These are phyloP conservation scores for Dionaea muscipula DNA, from an alignment of 179 eudicot genomes.

Conservation along the genomic window DNA sequence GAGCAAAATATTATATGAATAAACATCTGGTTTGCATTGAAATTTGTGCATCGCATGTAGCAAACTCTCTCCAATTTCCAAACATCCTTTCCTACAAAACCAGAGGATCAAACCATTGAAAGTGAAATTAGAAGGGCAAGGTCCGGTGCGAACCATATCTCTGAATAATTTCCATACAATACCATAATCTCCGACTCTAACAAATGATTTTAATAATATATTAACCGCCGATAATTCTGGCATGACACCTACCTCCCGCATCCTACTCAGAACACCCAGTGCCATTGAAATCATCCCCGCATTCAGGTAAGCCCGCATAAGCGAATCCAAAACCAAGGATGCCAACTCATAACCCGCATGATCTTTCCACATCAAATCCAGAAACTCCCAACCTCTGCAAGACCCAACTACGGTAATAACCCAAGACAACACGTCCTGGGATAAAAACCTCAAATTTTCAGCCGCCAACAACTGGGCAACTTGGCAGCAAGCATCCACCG, in stretches of 20 bases:
- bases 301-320: constrained; percentile 65
- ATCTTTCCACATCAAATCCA: constrained; percentile 51
- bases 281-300: constrained; percentile 42
- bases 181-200: constrained; percentile 61
- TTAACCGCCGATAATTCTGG: constrained; percentile 50
- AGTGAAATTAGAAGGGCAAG: constrained; percentile 33
- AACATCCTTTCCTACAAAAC: constrained; percentile 53
- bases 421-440: constrained; percentile 67
- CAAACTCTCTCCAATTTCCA: constrained; percentile 53
- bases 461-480: constrained; percentile 44
- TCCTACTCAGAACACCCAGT: constrained; percentile 39
- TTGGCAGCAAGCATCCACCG: constrained; percentile 32
- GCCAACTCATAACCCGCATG: constrained; percentile 36
- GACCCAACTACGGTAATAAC: constrained; percentile 48
- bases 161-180: constrained; percentile 77
- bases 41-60: constrained; percentile 55
- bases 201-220: constrained; percentile 42
- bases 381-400: constrained; percentile 35
- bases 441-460: constrained; percentile 24
- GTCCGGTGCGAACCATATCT: constrained; percentile 62
- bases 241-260: constrained; percentile 44
- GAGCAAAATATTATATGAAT: constrained; percentile 67
- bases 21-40: constrained; percentile 49
- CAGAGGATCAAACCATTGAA: constrained; percentile 61
- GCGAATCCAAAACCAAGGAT: constrained; percentile 62